phyloP scores from a whole-genome alignment of 257 asterid genomes.

The Nicotiana sylvestris region DNA sequence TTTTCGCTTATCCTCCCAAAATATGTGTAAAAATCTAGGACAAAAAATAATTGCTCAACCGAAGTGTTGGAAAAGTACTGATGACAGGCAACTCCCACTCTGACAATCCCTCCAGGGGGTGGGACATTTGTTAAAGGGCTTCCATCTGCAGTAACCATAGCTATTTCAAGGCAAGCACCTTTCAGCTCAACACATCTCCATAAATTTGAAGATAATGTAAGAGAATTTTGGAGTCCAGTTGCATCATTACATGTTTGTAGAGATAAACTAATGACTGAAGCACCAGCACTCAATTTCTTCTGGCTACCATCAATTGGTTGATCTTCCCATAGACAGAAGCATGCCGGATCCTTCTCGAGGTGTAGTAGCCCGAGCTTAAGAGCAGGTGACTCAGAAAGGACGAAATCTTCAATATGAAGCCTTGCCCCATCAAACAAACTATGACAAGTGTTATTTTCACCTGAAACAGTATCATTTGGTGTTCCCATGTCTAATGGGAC shows the following conservation, averaged over 20 bases:
- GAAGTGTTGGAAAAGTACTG: conserved; percentile 80
- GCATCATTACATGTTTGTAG: conserved; percentile 50
- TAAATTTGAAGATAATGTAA: conserved; percentile 35
- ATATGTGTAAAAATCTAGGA: conserved; percentile 73
- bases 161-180: conserved; percentile 69
- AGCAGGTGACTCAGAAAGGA: conserved; percentile 77
- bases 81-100: conserved; percentile 86
- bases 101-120: conserved; percentile 90
- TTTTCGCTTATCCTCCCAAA: conserved; percentile 76
- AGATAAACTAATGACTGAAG: conserved; percentile 72
- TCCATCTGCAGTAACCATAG: conserved; percentile 99
- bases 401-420: conserved; percentile 70
- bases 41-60: conserved; percentile 85
- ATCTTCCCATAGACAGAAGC: conserved; percentile 92
- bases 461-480: conserved; percentile 31
- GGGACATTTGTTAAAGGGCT: conserved; percentile 75
- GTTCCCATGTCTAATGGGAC: conserved; percentile 59
- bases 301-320: conserved; percentile 97
- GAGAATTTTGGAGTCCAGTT: conserved; percentile 29
- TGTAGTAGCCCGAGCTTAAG: conserved; percentile 53
- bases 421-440: conserved; percentile 84
- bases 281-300: conserved; percentile 63
- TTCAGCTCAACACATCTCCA: conserved; percentile 89
- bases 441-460: conserved; percentile 30
- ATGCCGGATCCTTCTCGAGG: conserved; percentile 90